A percentile compares a stretch with the other conserved stretches of the same genome.
These are phyloP conservation scores for Cucurbita argyrosperma DNA, from an alignment of 306 rosid species.

Conservation along the genomic window DNA sequence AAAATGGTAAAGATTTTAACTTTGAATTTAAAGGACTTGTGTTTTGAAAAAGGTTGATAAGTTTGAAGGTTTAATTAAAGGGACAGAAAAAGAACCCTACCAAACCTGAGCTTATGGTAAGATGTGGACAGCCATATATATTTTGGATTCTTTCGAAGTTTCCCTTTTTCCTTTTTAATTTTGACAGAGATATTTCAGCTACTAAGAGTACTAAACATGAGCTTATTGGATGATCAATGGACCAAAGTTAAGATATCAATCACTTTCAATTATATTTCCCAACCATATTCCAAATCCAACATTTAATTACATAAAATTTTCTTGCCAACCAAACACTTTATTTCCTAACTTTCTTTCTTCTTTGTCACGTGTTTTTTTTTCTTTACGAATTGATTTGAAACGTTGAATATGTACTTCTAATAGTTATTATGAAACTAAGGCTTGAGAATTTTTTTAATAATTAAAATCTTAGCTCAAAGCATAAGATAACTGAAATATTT, in stretches of 20 bases:
- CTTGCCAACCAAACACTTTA: background rate
- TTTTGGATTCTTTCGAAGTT: background rate
- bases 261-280: background rate
- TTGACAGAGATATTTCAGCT: background rate
- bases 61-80: background rate
- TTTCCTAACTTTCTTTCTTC: too few species aligned
- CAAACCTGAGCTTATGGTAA: background rate
- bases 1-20: too few species aligned
- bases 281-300: background rate
- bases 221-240: background rate
- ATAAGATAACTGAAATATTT: too few species aligned
- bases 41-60: background rate
- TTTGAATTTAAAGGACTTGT: background rate
- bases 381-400: too few species aligned
- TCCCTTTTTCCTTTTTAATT: background rate
- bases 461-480: too few species aligned
- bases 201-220: background rate
- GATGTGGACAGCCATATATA: background rate
- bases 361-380: too few species aligned
- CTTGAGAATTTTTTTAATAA: too few species aligned
- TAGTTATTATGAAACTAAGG: too few species aligned
- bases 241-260: background rate
- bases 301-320: background rate
- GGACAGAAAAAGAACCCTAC: background rate
- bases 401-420: too few species aligned